Base-by-base conservation (phyloP, 371 early-diverging fungal genomes). In the Dipsacomyces acuminosporus region DNA sequence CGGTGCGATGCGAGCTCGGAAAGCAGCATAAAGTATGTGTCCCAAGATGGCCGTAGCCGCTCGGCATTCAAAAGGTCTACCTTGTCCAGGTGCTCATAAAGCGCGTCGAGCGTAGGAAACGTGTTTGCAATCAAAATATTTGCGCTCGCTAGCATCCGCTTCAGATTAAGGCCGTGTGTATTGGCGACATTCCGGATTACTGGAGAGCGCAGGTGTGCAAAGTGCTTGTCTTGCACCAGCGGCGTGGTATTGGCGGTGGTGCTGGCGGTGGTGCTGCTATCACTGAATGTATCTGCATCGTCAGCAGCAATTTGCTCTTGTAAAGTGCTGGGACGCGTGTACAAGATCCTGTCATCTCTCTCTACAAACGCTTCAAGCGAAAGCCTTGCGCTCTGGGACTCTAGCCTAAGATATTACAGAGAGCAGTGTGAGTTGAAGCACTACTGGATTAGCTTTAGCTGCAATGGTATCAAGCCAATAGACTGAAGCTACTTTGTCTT, bases 21-120 rank as follows among this genome's bases (percentile, higher is more conserved):
- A n/a, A 99, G 71, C 24, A 82, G 78, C 90, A 98, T 96, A 75
- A 98, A 99, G 61, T 99, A 99, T 0, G 89, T 83, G 74, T 97
- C 95, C 97, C 97, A 98, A 6, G 81, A 75, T 0, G 97, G 96
- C 23, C 96, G 78, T 35, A 91, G 71, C 7, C 91, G 72, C 41
- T 89, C 87, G 8, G 75, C 69, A 51, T 91, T 80, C 33, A 76
- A 69, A 46, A 94, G 69, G 26, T 89, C 76, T 0, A 82, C 45
- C 0, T 49, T 38, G 9, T 71, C 60, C 18, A 91, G 63, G 0
- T 76, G 43, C 13, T 57, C 35, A 48, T 74, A 69, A 23, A 88
- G 64, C 0, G 43, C 61, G 2, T 38, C 20, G 4, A 76, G 20
- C 19, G 72, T 53, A 0, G 54, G 19, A 36, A 65, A 80, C 1